Percentiles rank a stretch among this genome's conserved stretches.
These are phyloP conservation scores for Colletotrichum simmondsii DNA, from an alignment of 2,329 filamentous ascomycete genomes.

Conservation along the genomic window DNA sequence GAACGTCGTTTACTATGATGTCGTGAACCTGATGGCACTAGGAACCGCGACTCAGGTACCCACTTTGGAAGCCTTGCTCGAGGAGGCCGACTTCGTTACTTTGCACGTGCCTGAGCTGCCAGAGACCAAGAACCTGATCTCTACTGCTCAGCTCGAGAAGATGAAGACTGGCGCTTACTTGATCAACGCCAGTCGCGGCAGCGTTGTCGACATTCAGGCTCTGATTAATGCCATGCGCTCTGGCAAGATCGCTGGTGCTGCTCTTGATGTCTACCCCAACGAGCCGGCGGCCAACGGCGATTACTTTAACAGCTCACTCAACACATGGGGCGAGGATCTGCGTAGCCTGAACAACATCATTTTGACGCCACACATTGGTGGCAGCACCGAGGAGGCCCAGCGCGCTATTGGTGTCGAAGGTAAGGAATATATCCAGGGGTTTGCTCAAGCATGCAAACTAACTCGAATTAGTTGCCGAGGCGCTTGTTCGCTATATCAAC, in stretches of 20 bases:
- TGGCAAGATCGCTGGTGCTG: slow-evolving; percentile 91
- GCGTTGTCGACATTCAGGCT: slow-evolving; percentile 92
- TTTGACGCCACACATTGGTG: slow-evolving; percentile 95
- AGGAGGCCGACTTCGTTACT: slow-evolving; percentile 89
- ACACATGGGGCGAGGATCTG: slow-evolving; percentile 87
- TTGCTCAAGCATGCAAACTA: background rate
- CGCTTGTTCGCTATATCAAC: slow-evolving; percentile 94
- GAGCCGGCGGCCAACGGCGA: slow-evolving; percentile 95
- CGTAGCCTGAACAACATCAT: slow-evolving; percentile 91
- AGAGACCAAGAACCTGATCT: slow-evolving; percentile 94
- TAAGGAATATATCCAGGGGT: slow-evolving; percentile 40
- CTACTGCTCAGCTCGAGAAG: slow-evolving; percentile 78
- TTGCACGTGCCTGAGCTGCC: slow-evolving; percentile 93
- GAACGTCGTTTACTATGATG: slow-evolving; percentile 97
- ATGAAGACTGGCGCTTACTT: slow-evolving; percentile 96
- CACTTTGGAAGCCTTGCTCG: slow-evolving; percentile 79
- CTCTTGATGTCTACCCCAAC: slow-evolving; percentile 95
- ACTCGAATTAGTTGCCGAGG: slow-evolving; percentile 73
- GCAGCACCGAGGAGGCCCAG: slow-evolving; percentile 97
- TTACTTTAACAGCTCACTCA: slow-evolving; percentile 89
- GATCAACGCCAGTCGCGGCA: slow-evolving; percentile 95
- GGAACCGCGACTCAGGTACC: slow-evolving; percentile 88
- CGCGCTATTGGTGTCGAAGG: slow-evolving; percentile 92
- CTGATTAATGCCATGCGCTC: slow-evolving; percentile 87
- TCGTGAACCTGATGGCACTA: slow-evolving; percentile 92